Evolutionary conservation across 1,284 basidiomycete genomes (phyloP).

Genomic region (Tilletia setariae): DNA sequence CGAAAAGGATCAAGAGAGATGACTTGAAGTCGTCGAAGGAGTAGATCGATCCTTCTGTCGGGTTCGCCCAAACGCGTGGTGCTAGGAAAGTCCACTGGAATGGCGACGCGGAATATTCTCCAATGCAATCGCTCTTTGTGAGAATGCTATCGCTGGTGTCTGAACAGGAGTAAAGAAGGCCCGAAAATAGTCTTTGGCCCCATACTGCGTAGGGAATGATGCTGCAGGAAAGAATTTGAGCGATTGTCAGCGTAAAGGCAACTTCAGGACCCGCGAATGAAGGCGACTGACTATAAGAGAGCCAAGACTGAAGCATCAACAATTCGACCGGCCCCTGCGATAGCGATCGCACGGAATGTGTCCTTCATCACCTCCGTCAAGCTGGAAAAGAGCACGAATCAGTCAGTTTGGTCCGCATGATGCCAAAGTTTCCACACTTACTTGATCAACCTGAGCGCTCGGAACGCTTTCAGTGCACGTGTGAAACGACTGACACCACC

Average conservation of each 20-base stretch:
- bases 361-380: slow-evolving; percentile 49
- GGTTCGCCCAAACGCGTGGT: slow-evolving; percentile 85
- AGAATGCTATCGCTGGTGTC: slow-evolving; percentile 61
- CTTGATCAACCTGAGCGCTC: slow-evolving; percentile 85
- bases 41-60: slow-evolving; percentile 76
- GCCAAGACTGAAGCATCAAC: slow-evolving; percentile 88
- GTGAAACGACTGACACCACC: slow-evolving; percentile 74
- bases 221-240: slow-evolving; percentile 20
- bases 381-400: not conserved
- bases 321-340: slow-evolving; percentile 81
- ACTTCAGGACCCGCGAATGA: too few species aligned
- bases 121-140: slow-evolving; percentile 68
- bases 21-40: slow-evolving; percentile 85
- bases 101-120: slow-evolving; percentile 65
- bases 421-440: not conserved
- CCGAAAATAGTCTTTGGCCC: slow-evolving; percentile 91
- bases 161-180: slow-evolving; percentile 80
- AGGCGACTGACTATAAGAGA: slow-evolving; percentile 63
- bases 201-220: slow-evolving; percentile 96
- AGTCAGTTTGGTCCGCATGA: not conserved
- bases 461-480: slow-evolving; percentile 80
- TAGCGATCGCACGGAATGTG: slow-evolving; percentile 86
- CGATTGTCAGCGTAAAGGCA: too few species aligned
- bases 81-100: slow-evolving; percentile 66
- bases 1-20: slow-evolving; percentile 87